Percentiles rank a stretch among this genome's conserved stretches.
Evolutionary conservation across 139 green algal species (phyloP).

Genomic region (Chlorella sp.): DNA sequence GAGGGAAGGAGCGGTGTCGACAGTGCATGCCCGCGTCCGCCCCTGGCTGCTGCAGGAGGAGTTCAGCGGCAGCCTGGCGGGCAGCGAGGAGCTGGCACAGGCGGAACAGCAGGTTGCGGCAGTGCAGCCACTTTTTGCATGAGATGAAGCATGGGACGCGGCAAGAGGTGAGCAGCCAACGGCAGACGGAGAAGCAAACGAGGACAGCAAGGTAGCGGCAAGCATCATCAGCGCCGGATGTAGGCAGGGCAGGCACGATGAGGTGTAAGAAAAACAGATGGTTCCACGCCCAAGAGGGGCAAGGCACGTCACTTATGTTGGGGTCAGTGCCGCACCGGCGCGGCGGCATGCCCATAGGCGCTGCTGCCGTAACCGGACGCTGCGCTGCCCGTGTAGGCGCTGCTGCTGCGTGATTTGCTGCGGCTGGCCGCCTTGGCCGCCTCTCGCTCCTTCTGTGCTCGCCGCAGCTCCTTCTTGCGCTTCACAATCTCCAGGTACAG

Average conservation of each 20-base stretch:
- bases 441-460: constrained; percentile 65
- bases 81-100: constrained; percentile 22
- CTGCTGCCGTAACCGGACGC: neutral
- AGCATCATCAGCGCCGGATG: neutral
- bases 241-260: neutral
- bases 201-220: neutral
- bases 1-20: neutral
- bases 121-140: constrained; percentile 22
- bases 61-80: neutral
- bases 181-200: neutral
- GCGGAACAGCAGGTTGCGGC: constrained; percentile 30
- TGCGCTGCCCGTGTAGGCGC: neutral
- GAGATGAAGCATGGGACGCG: neutral
- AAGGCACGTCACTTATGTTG: neutral
- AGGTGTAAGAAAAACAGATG: neutral
- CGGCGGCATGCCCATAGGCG: neutral
- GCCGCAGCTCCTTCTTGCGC: constrained; percentile 84
- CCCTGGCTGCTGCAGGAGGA: constrained; percentile 22
- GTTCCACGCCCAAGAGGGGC: neutral
- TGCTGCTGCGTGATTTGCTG: constrained; percentile 27
- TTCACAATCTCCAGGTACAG: constrained; percentile 92
- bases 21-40: neutral
- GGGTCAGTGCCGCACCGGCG: constrained; percentile 12
- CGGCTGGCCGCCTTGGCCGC: constrained; percentile 31
- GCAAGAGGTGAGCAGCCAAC: neutral